Evolutionary conservation across 2,329 filamentous ascomycete genomes (phyloP).

Genomic region (Tolypocladium album): DNA sequence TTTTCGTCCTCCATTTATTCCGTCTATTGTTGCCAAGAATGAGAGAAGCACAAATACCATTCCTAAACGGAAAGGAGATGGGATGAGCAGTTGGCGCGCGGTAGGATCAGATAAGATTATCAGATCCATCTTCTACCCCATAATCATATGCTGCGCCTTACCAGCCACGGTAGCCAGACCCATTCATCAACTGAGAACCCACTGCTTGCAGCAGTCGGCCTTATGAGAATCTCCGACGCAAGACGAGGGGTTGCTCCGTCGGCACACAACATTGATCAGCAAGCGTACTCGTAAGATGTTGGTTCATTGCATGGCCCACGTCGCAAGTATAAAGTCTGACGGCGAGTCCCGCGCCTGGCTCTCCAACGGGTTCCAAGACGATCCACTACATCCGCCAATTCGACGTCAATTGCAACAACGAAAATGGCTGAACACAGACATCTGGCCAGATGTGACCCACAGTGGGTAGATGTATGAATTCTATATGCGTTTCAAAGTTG

Average conservation of each 20-base stretch:
- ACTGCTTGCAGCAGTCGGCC: background rate
- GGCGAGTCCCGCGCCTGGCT: background rate
- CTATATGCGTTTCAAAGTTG: background rate
- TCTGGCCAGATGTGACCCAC: slow-evolving; percentile 4
- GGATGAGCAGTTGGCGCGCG: background rate
- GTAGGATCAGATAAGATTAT: background rate
- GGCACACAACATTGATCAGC: background rate
- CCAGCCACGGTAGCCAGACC: background rate
- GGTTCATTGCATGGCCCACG: background rate
- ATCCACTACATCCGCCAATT: background rate
- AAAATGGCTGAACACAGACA: slow-evolving; percentile 7
- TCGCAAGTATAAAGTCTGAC: background rate
- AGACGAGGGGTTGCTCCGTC: background rate
- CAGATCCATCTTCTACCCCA: background rate
- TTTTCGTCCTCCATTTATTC: too few species aligned
- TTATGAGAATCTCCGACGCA: background rate
- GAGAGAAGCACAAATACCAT: too few species aligned
- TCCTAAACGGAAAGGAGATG: background rate
- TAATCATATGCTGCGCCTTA: background rate
- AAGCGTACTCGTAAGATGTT: background rate
- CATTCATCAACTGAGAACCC: background rate
- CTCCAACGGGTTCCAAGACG: background rate
- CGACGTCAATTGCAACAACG: background rate
- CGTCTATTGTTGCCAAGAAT: background rate
- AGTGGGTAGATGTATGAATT: slow-evolving; percentile 6